A percentile compares a stretch with the other conserved stretches of the same genome.
These are phyloP conservation scores for Saccharata proteae DNA, from an alignment of 2,329 filamentous ascomycete species.

Conservation along the genomic window DNA sequence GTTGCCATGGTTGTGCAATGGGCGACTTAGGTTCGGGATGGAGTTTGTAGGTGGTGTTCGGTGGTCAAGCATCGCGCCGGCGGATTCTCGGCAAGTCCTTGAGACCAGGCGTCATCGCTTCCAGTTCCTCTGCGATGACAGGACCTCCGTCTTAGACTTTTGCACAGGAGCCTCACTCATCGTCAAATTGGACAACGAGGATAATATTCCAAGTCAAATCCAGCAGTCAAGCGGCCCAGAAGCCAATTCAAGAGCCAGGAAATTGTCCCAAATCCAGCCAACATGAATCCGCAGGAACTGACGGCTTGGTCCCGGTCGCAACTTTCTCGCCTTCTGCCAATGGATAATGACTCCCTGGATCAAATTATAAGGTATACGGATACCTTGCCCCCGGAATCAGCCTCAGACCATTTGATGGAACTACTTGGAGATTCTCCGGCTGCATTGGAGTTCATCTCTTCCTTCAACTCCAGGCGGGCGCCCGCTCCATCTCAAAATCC, in stretches of 20 bases:
- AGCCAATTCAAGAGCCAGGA: neutral
- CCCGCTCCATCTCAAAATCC: conserved; percentile 18
- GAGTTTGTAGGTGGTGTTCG: conserved; percentile 1
- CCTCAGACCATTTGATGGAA: conserved; percentile 75
- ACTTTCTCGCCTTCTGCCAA: conserved; percentile 66
- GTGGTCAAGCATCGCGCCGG: neutral
- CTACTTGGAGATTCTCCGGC: conserved; percentile 77
- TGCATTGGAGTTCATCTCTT: conserved; percentile 57
- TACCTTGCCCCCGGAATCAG: conserved; percentile 62
- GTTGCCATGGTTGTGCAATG: conserved; percentile 49
- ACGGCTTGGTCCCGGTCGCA: conserved; percentile 52
- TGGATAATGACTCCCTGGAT: conserved; percentile 72
- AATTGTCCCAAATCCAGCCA: too few relatives aligned
- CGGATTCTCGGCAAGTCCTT: neutral
- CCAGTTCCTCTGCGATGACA: too few relatives aligned
- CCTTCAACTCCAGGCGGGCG: conserved; percentile 56
- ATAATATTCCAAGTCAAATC: too few relatives aligned
- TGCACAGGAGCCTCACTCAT: too few relatives aligned
- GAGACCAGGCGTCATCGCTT: conserved; percentile 3
- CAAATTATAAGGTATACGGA: conserved; percentile 75
- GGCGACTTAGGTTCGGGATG: neutral
- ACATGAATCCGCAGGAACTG: conserved; percentile 31
- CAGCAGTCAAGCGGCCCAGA: too few relatives aligned
- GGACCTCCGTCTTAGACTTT: too few relatives aligned
- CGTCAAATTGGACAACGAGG: too few relatives aligned